Evolutionary conservation across 139 green algal genomes (phyloP).

Genomic region (Chlamydomonas applanata): DNA sequence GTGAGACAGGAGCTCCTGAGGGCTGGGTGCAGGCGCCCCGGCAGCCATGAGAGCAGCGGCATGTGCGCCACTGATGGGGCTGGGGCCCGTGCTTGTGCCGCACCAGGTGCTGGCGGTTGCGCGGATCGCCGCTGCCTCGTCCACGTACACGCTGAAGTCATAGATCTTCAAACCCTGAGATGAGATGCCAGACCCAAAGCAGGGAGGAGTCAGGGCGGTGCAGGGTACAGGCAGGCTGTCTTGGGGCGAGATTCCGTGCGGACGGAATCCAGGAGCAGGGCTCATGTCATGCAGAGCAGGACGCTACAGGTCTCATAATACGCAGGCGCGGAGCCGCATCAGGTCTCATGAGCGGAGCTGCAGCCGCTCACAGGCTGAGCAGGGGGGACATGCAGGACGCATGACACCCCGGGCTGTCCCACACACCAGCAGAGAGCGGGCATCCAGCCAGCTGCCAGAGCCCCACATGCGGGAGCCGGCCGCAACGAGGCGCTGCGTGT

Average conservation of each 20-base stretch:
- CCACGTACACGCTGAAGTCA: conserved; percentile 72
- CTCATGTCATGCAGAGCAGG: too few relatives aligned
- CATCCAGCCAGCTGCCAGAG: conserved; percentile 42
- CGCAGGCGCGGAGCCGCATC: too few relatives aligned
- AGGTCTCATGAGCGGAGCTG: too few relatives aligned
- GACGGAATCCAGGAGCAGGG: too few relatives aligned
- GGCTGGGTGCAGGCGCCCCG: background rate
- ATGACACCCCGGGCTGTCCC: too few relatives aligned
- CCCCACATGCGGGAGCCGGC: conserved; percentile 55
- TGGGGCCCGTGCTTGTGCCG: conserved; percentile 5
- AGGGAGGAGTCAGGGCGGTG: too few relatives aligned
- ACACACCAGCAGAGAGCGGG: conserved; percentile 34
- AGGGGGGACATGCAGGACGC: too few relatives aligned
- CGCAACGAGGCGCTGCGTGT: conserved; percentile 51
- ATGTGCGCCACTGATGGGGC: background rate
- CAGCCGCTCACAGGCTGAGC: too few relatives aligned
- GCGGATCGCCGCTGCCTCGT: conserved; percentile 29
- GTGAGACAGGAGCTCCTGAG: background rate
- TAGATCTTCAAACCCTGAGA: conserved; percentile 66
- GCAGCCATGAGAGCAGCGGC: conserved; percentile 1
- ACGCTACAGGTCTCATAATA: too few relatives aligned
- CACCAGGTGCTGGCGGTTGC: conserved; percentile 1
- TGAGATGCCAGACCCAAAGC: too few relatives aligned
- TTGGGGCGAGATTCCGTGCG: too few relatives aligned
- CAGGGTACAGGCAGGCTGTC: too few relatives aligned